Conservation (phyloP, 176 grass and related monocot genomes). For the sorghum (Sorghum bicolor) region Sorghum_bicolor_NCBIv3 NC_012870.2:9375501-9376000, state of each 20-base stretch:
- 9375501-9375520: no score
- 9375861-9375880: neutral
- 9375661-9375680: no score
- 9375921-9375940: slow-evolving; percentile 17
- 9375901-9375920: neutral
- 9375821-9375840: slow-evolving; percentile 31
- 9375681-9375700: no score
- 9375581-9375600: no score
- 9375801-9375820: slow-evolving; percentile 20
- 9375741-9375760: neutral
- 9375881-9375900: neutral
- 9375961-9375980: slow-evolving; percentile 32
- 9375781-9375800: neutral
- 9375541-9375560: no score
- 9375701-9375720: no score
- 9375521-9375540: no score
- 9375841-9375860: neutral
- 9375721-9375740: no score
- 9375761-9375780: slow-evolving; percentile 1
- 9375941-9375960: slow-evolving; percentile 28
- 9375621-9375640: no score
- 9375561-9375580: no score
- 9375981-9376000: neutral
- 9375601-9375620: no score
- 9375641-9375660: no score